Evolutionary conservation across 306 rosid species (phyloP), one percentile per base, ranked within the genome.

Genomic region (Astragalus glycyphyllos): DNA sequence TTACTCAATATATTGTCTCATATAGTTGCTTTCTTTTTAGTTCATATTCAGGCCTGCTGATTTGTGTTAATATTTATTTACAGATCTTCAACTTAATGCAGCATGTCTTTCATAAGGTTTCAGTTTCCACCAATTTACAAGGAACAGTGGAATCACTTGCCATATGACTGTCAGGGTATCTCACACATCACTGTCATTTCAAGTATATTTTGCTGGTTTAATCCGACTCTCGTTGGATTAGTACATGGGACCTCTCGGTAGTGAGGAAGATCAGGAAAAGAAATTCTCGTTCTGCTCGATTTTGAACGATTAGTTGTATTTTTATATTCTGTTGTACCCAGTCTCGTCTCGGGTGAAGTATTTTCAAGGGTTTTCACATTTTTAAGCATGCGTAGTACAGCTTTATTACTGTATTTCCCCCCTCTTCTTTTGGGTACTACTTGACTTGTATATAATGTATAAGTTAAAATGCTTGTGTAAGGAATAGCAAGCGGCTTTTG

Each of bases 401-500:
- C 61, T 70, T 57, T 72, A 57, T 71, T 40, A 23, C 45, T 75
- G 8, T 26, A 26, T 26, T 34, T 48, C 0, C 2, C 2, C 55
- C 31, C 31, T 41, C 17, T 40, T 15, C 11, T 37, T 66, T 67
- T 59, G 16, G 68, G 46, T 26, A 3, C 31, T 26, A 1, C 37
- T 0, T 2, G 15, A 49, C 62, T 65, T 71, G 84, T 77, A 78
- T 34, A 70, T 65, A 53, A 37, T 69, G 77, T 35, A 76, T 20
- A 20, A 71, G 74, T 55, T 66, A 63, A 70, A 71, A 59, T 0
- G 31, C 79, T 45, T 74, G 78, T 78, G 65, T 38, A 78, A 60
- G 53, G 26, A 40, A 55, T 49, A 34, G 31, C 20, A 23, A 32
- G 11, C 42, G 48, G 56, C 8, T 48, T 54, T 50, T 48, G 5